Conservation (phyloP, 2,329 filamentous ascomycete species). For the Neopestalotiopsis sp. region DNA sequence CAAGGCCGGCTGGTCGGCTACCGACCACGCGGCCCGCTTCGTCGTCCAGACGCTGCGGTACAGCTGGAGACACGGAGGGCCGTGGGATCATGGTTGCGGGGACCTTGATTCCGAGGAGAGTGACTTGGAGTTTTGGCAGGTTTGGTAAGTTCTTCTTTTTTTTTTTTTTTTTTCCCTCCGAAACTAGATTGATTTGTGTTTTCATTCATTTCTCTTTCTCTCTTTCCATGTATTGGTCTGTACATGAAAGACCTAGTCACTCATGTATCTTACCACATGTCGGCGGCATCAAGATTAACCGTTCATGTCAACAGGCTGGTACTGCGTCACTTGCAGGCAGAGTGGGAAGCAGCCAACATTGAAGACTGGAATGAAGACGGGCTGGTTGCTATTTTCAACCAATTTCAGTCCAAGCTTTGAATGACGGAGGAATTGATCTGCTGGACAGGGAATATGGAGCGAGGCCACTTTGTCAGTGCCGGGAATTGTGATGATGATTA, state of each 20-base stretch:
- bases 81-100: conserved; percentile 23
- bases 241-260: too few relatives aligned
- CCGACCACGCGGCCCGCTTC: conserved; percentile 34
- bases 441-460: not conserved
- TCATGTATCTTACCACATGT: too few relatives aligned
- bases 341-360: conserved; percentile 30
- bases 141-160: conserved; percentile 23
- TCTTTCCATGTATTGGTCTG: too few relatives aligned
- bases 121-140: conserved; percentile 33
- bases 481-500: not conserved
- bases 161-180: too few relatives aligned
- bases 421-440: not conserved
- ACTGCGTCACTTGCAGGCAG: conserved; percentile 32
- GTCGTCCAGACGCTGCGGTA: conserved; percentile 30
- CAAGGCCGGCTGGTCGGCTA: conserved; percentile 29
- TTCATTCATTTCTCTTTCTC: not conserved
- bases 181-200: not conserved
- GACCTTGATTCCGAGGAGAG: conserved; percentile 24
- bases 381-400: conserved; percentile 1
- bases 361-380: conserved; percentile 11
- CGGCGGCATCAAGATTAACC: not conserved
- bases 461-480: not conserved
- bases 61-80: conserved; percentile 33
- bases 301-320: conserved; percentile 21
- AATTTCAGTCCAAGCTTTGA: conserved; percentile 6